Conservation (phyloP, 495 filamentous ascomycete genomes). For the Aspergillus indologenus region DNA sequence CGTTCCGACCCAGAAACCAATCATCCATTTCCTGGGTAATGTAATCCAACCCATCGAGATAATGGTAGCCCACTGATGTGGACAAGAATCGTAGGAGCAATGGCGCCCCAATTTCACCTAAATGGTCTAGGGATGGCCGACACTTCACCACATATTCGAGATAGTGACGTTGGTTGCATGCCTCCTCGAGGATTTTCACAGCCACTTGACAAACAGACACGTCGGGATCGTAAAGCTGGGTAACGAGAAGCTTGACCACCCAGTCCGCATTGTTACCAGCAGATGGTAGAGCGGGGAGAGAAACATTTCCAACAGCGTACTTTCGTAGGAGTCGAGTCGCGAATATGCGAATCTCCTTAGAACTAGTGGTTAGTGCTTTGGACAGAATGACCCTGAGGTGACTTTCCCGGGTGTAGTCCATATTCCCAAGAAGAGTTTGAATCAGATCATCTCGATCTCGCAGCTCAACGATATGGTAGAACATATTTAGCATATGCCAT, state of each 20-base stretch:
- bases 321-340: constrained; percentile 80
- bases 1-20: constrained; percentile 95
- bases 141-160: constrained; percentile 96
- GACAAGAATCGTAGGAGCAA: constrained; percentile 89
- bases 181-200: constrained; percentile 95
- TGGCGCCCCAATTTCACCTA: constrained; percentile 95
- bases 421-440: constrained; percentile 77
- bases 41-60: constrained; percentile 93
- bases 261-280: constrained; percentile 65
- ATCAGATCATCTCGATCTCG: constrained; percentile 87
- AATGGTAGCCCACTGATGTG: constrained; percentile 95
- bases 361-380: constrained; percentile 86
- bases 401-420: constrained; percentile 85
- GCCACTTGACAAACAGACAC: constrained; percentile 93
- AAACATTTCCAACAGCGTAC: constrained; percentile 57
- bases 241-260: constrained; percentile 94
- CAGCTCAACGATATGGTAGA: constrained; percentile 94
- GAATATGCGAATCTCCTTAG: constrained; percentile 86
- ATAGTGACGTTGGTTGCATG: constrained; percentile 84
- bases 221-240: constrained; percentile 94
- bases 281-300: constrained; percentile 28
- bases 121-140: constrained; percentile 89
- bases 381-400: constrained; percentile 90
- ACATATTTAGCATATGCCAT: constrained; percentile 98
- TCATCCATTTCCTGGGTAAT: constrained; percentile 99